phyloP scores from a whole-genome alignment of 768 basidiomycete species.

The Hygrophoropsis aurantiaca region DNA sequence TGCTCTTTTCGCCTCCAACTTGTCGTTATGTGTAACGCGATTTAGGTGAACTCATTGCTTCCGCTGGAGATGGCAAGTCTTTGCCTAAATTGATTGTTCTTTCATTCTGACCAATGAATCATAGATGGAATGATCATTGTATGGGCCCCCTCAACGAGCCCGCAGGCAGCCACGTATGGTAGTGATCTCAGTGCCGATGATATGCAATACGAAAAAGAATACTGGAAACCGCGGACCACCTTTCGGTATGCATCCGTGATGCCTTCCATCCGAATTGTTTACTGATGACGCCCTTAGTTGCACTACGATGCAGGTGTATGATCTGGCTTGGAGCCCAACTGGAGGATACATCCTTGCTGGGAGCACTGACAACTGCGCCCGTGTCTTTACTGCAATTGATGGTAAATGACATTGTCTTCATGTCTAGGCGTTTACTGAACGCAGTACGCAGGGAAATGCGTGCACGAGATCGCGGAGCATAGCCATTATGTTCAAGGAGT shows the following conservation, averaged over 20 bases:
- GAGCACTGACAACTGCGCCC: slow-evolving; percentile 92
- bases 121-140: slow-evolving; percentile 96
- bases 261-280: slow-evolving; percentile 5
- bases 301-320: slow-evolving; percentile 95
- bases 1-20: slow-evolving; percentile 8
- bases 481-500: slow-evolving; percentile 98
- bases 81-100: no score
- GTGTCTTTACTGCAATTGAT: slow-evolving; percentile 75
- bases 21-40: neutral
- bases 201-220: slow-evolving; percentile 87
- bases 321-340: slow-evolving; percentile 95
- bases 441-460: slow-evolving; percentile 64
- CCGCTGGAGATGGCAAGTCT: slow-evolving; percentile 92
- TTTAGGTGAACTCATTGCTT: slow-evolving; percentile 87
- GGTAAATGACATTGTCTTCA: slow-evolving; percentile 42
- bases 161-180: slow-evolving; percentile 75
- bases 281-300: slow-evolving; percentile 51
- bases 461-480: slow-evolving; percentile 91
- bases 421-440: slow-evolving; percentile 1
- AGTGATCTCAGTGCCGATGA: slow-evolving; percentile 79
- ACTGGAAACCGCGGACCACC: slow-evolving; percentile 87
- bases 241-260: slow-evolving; percentile 57
- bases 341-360: slow-evolving; percentile 95
- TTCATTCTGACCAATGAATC: slow-evolving; percentile 4
- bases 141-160: slow-evolving; percentile 82